Percentiles rank a stretch among this genome's conserved stretches.
phyloP scores from a whole-genome alignment of 192 early-diverging fungal genomes.

The Coemansia sp. region DNA sequence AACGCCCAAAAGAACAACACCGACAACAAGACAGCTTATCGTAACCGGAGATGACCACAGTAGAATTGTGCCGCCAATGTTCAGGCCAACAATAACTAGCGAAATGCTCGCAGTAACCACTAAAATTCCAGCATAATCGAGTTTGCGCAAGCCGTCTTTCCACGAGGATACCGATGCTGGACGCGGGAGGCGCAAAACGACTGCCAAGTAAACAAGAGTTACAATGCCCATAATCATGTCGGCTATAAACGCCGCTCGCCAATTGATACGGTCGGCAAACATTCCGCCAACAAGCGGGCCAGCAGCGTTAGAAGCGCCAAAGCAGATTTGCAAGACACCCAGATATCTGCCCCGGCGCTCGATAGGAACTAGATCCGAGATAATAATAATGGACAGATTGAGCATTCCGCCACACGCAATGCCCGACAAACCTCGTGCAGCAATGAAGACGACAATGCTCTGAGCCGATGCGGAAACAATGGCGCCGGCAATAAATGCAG shows the following conservation, averaged over 20 bases:
- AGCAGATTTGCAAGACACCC: slow-evolving; percentile 58
- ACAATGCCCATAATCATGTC: slow-evolving; percentile 73
- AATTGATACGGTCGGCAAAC: slow-evolving; percentile 56
- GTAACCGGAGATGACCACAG: slow-evolving; percentile 59
- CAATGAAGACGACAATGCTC: slow-evolving; percentile 60
- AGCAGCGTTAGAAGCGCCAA: slow-evolving; percentile 57
- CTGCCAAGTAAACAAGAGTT: slow-evolving; percentile 52
- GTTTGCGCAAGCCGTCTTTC: slow-evolving; percentile 23
- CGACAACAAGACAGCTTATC: slow-evolving; percentile 44
- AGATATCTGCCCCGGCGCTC: slow-evolving; percentile 74
- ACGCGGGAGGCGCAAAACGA: slow-evolving; percentile 56
- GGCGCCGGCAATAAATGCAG: slow-evolving; percentile 48
- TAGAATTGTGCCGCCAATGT: slow-evolving; percentile 69
- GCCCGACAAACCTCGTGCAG: slow-evolving; percentile 69
- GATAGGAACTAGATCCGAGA: slow-evolving; percentile 70
- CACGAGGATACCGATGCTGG: slow-evolving; percentile 27
- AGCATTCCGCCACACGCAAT: slow-evolving; percentile 69
- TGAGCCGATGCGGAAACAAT: slow-evolving; percentile 41
- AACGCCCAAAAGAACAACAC: slow-evolving; percentile 43
- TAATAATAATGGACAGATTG: slow-evolving; percentile 68
- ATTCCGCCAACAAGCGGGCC: slow-evolving; percentile 62
- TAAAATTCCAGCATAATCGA: slow-evolving; percentile 67
- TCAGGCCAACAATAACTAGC: slow-evolving; percentile 68
- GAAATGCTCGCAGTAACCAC: slow-evolving; percentile 59
- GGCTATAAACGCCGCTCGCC: slow-evolving; percentile 75